Evolutionary conservation across 805 yeast species (phyloP), one percentile per base, ranked within the genome.

Genomic region (Saccharomycopsis guyanensis): DNA sequence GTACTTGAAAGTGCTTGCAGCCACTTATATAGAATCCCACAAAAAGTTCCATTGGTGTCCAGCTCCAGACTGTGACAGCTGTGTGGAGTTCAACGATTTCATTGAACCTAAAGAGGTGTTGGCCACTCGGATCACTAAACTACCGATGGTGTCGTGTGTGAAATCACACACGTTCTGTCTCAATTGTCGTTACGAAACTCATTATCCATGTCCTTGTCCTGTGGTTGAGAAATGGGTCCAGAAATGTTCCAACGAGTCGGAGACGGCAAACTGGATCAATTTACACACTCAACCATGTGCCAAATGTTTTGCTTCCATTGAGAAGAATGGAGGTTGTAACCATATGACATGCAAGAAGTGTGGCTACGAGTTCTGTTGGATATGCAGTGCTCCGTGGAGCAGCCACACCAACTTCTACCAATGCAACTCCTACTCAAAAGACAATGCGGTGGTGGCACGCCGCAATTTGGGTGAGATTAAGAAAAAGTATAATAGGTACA

Each of bases 241-340:
- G 40, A 83, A 86, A 56, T 84, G 95, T 53, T 72, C 72, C 50
- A 93, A 87, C 59, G 97, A 93, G 59, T 78, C 93, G 0, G 96
- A 86, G 56, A 87, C 96, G 13, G 73, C 81, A 2, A 77, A 82
- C 57, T 93, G 97, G 97, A 80, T 93, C 20, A 71, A 78, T 3
- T 78, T 83, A 3, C 81, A 91, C 60, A 87, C 98, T 1, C 82
- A 86, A 55, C 75, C 76, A 38, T 93, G 98, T 62, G 95, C 96
- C 0, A 76, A 76, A 57, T 93, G 98, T 66, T 66, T 67, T 7
- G 68, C 87, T 1, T 68, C 78, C 24, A 93, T 91, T 52, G 97
- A 93, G 59, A 88, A 91, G 57, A 84, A 84, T 59, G 97, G 97
- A 19, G 98, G 98, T 0, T 93, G 98, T 65, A 91, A 91, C 63